Evolutionary conservation across 2,329 filamentous ascomycete genomes (phyloP).

Genomic region (Samsoniella hepiali): DNA sequence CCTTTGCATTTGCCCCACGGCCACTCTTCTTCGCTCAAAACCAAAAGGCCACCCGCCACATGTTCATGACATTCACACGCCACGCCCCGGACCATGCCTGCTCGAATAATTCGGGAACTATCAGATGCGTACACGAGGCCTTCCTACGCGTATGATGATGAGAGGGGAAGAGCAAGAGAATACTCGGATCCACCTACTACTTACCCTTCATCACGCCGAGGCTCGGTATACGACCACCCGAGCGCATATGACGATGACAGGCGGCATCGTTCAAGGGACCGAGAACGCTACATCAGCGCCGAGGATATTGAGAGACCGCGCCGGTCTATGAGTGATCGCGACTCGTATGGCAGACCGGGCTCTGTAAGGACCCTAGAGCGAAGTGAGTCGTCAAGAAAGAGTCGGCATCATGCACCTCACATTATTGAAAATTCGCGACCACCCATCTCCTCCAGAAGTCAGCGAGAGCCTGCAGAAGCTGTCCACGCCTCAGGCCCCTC

Average conservation of each 20-base stretch:
- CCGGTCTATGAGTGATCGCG: slow-evolving; percentile 28
- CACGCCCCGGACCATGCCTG: slow-evolving; percentile 9
- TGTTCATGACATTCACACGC: slow-evolving; percentile 10
- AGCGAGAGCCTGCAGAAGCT: slow-evolving; percentile 5
- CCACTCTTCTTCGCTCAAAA: not conserved
- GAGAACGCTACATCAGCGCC: slow-evolving; percentile 1
- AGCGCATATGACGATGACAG: slow-evolving; percentile 9
- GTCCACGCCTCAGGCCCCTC: slow-evolving; percentile 5
- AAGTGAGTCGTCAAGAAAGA: slow-evolving; percentile 31
- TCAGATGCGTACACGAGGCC: slow-evolving; percentile 10
- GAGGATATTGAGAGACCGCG: slow-evolving; percentile 28
- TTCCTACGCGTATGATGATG: slow-evolving; percentile 12
- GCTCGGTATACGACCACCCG: slow-evolving; percentile 12
- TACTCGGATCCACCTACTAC: not conserved
- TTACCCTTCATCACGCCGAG: slow-evolving; percentile 11
- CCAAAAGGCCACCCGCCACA: slow-evolving; percentile 5
- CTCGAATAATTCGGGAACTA: slow-evolving; percentile 12
- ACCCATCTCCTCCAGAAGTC: slow-evolving; percentile 30
- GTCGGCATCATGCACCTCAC: slow-evolving; percentile 26
- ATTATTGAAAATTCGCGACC: slow-evolving; percentile 35
- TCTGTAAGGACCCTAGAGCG: slow-evolving; percentile 29
- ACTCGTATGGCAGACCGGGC: slow-evolving; percentile 28
- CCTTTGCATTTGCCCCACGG: not conserved
- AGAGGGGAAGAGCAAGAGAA: slow-evolving; percentile 4
- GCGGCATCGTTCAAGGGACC: slow-evolving; percentile 8